These are phyloP conservation scores for Candida wancherniae DNA, from an alignment of 805 yeast genomes.

Conservation along the genomic window DNA sequence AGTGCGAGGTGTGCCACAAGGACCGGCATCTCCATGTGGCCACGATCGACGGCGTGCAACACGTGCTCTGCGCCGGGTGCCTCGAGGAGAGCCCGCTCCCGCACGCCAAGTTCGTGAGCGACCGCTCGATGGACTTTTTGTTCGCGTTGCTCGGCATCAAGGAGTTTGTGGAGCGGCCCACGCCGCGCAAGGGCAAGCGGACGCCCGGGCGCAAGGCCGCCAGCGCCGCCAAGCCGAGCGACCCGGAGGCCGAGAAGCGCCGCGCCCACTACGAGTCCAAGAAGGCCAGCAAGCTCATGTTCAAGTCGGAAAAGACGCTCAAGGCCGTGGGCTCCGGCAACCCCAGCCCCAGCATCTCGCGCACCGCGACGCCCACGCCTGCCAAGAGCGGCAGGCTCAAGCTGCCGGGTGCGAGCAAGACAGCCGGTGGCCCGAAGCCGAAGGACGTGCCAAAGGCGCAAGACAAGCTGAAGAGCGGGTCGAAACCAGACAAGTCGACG, in stretches of 20 bases:
- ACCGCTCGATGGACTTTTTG: conserved; percentile 44
- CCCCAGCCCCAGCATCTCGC: conserved; percentile 9
- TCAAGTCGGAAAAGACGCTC: conserved; percentile 36
- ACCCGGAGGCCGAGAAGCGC: conserved; percentile 32
- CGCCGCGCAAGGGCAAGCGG: conserved; percentile 29
- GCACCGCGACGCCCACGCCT: conserved; percentile 11
- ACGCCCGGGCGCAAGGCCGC: conserved; percentile 27
- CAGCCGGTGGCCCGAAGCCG: no score
- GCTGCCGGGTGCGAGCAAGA: no score
- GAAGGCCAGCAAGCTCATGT: conserved; percentile 26
- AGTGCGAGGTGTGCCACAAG: conserved; percentile 41
- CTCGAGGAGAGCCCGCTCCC: conserved; percentile 17
- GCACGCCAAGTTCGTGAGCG: conserved; percentile 32
- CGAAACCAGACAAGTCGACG: no score
- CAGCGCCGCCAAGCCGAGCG: conserved; percentile 17
- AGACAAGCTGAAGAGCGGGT: no score
- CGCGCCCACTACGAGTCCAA: conserved; percentile 34
- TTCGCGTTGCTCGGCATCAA: conserved; percentile 46
- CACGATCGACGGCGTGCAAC: conserved; percentile 14
- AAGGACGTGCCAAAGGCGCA: no score
- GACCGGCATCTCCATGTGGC: conserved; percentile 40
- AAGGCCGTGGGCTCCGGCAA: conserved; percentile 34
- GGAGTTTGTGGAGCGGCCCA: conserved; percentile 28
- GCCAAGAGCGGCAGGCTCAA: no score
- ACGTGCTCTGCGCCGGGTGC: conserved; percentile 44